Evolutionary conservation across 139 green algal species (phyloP).

Genomic region (Tetraselmis striata): DNA sequence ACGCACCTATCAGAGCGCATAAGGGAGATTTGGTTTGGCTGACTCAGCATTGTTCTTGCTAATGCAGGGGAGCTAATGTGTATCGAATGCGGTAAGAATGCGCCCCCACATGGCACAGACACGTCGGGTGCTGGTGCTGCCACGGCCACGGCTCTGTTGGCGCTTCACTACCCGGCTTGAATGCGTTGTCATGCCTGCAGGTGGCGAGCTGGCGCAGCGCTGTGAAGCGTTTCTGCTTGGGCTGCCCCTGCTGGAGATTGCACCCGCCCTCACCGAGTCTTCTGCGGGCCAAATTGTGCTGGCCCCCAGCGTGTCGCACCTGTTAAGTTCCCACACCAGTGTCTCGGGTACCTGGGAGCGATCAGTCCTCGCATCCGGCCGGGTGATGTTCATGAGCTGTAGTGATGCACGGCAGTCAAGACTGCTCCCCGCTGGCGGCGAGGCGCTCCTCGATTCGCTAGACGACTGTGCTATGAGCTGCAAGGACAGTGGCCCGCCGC

Average conservation of each 20-base stretch:
- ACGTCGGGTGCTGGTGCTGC: neutral
- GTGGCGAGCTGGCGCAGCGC: neutral
- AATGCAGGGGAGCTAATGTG: neutral
- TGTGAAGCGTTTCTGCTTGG: neutral
- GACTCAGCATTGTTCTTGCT: neutral
- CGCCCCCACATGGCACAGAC: neutral
- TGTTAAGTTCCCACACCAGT: neutral
- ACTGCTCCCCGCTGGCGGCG: no score
- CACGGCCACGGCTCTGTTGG: no score
- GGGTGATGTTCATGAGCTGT: neutral
- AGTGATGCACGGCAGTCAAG: no score
- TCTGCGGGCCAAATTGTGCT: neutral
- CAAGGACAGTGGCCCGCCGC: neutral
- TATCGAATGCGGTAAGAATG: neutral
- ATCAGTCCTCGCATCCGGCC: neutral
- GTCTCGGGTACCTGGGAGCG: neutral
- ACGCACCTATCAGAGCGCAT: no score
- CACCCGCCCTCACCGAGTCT: neutral
- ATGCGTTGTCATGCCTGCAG: neutral
- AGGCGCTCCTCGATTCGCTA: no score
- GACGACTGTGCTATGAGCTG: neutral
- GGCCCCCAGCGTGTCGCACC: neutral
- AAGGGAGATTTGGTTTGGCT: neutral
- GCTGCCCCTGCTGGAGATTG: neutral
- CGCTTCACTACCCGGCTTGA: no score